Base-by-base conservation (phyloP, 2,329 filamentous ascomycete species). In the Ploettnerulaceae sp. region DNA sequence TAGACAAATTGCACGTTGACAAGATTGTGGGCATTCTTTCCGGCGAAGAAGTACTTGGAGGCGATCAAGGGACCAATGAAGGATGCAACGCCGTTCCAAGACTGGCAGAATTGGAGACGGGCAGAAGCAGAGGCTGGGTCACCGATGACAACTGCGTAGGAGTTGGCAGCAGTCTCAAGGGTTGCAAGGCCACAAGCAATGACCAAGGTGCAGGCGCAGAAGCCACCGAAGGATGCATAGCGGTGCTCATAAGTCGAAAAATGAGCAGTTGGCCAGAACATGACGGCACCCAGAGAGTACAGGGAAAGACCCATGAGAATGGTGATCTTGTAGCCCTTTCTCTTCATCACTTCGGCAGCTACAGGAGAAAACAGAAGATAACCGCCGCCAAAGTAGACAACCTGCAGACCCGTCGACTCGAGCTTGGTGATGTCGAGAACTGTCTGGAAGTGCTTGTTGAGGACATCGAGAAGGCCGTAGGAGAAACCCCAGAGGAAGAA, bases 401-500 rank as follows among this genome's bases (percentile, higher is more conserved):
- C 79, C 17, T 83, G 84, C 29, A 89, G 73, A 1, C 81, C 82
- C 3, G 88, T 68, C 0, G 76, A 82, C 62, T 89, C 74, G 5
- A 82, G 1, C 77, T 77, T 73, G 0, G 71, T 65, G 1, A 71
- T 76, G 72, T 60, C 47, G 3, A 85, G 82, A 17, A 75, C 59
- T 5, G 87, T 75, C 9, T 67, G 61, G 26, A 83, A 79, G 18
- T 80, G 79, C 15, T 74, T 75, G 63, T 95, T 95, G 21, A 96
- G 75, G 0, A 83, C 84, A 59, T 93, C 88, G 5, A 95, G 71
- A 2, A 95, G 74, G 0, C 90, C 90, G 57, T 95, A 95, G 0
- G 89, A 89, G 48, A 95, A 84, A 0, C 90, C 90, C 89, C 89
- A 95, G 2, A 95, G 70, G 54, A 95, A 81, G 67, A 95, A 95